A percentile compares a stretch with the other conserved stretches of the same genome.
Evolutionary conservation across 2,329 filamentous ascomycete genomes (phyloP).

Genomic region (Dryadomyces quercivorus): DNA sequence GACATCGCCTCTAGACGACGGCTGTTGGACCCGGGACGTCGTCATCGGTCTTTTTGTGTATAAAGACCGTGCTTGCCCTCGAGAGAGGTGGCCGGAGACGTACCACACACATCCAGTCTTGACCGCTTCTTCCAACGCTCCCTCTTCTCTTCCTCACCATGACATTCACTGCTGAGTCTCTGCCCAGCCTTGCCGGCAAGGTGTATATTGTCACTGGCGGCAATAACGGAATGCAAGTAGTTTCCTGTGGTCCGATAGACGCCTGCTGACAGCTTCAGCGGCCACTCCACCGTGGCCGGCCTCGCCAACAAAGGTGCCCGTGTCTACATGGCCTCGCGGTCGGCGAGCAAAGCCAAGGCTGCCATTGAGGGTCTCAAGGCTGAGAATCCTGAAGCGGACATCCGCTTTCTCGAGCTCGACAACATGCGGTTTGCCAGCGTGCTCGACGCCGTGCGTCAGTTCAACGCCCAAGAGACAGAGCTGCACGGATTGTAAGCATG

Average conservation of each 20-base stretch:
- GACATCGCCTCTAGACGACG: neutral
- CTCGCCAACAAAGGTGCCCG: conserved; percentile 25
- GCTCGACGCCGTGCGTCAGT: conserved; percentile 19
- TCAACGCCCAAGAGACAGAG: conserved; percentile 16
- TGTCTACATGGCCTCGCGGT: conserved; percentile 28
- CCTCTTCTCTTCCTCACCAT: conserved; percentile 3
- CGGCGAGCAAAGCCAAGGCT: conserved; percentile 18
- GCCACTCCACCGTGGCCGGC: conserved; percentile 22
- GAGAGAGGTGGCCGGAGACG: too few relatives aligned
- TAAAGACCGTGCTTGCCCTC: neutral
- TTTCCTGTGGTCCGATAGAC: neutral
- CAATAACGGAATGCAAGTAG: conserved; percentile 30
- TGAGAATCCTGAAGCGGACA: conserved; percentile 17
- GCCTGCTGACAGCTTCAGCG: conserved; percentile 11
- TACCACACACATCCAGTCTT: neutral
- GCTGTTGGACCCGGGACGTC: too few relatives aligned
- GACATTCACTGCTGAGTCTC: conserved; percentile 24
- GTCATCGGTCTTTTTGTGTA: neutral
- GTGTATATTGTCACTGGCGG: conserved; percentile 32
- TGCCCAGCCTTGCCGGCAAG: conserved; percentile 29
- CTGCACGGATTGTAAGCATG: conserved; percentile 20
- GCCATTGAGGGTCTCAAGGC: conserved; percentile 22
- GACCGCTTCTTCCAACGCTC: neutral
- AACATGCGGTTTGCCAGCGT: conserved; percentile 22
- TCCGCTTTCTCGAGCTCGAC: conserved; percentile 24